These are phyloP conservation scores for Stygiomarasmius scandens DNA, from an alignment of 1,284 basidiomycete species.

Conservation along the genomic window DNA sequence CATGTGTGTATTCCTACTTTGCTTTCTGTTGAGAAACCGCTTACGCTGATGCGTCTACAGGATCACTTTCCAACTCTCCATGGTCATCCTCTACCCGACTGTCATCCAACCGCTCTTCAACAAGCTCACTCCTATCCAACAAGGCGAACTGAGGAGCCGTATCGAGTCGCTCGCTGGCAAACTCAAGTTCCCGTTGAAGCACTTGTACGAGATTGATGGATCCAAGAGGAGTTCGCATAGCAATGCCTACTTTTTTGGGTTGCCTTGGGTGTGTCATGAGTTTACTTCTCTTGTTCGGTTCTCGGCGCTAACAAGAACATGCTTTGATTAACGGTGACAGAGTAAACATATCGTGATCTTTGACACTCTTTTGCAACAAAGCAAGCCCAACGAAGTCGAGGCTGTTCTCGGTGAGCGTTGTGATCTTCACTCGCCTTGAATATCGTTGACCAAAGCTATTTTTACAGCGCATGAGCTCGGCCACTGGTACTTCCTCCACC, in stretches of 20 bases:
- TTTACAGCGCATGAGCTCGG: conserved; percentile 87
- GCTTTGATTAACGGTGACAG: too few species aligned
- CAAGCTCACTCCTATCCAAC: conserved; percentile 86
- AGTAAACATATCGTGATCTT: conserved; percentile 97
- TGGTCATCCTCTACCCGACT: conserved; percentile 86
- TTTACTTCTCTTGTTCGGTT: too few species aligned
- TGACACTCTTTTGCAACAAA: conserved; percentile 93
- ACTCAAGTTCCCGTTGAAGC: conserved; percentile 92
- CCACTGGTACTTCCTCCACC: conserved; percentile 92
- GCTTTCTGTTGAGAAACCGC: background rate
- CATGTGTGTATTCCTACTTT: conserved; percentile 51
- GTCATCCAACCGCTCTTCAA: conserved; percentile 97
- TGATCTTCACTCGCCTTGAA: background rate
- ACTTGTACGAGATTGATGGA: conserved; percentile 97
- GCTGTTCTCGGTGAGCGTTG: conserved; percentile 65
- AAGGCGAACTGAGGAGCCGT: conserved; percentile 73
- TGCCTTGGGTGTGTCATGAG: conserved; percentile 77
- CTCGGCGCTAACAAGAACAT: too few species aligned
- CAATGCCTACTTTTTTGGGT: conserved; percentile 94
- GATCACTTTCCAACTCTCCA: conserved; percentile 79
- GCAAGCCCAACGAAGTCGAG: conserved; percentile 86
- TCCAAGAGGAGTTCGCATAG: conserved; percentile 93
- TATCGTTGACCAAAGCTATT: conserved; percentile 4
- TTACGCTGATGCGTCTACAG: conserved; percentile 40
- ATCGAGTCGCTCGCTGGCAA: conserved; percentile 77